A percentile compares a stretch with the other conserved stretches of the same genome.
These are phyloP conservation scores for Pseudonitzschia pungens DNA, from an alignment of 108 stramenopile species.

Conservation along the genomic window DNA sequence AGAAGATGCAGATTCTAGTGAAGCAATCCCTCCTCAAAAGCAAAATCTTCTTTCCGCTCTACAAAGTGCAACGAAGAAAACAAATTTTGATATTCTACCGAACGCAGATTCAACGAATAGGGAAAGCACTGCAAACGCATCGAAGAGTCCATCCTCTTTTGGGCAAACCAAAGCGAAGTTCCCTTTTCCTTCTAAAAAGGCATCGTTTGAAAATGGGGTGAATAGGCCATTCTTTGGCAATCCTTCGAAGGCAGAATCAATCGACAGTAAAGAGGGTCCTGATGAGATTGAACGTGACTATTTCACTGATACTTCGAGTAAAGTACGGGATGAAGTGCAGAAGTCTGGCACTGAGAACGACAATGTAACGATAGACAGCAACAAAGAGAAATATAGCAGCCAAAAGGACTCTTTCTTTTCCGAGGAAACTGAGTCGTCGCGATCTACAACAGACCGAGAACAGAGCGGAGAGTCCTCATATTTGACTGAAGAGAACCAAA, in stretches of 20 bases:
- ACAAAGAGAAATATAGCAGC: not conserved
- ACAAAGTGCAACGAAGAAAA: too few species aligned
- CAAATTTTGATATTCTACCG: too few species aligned
- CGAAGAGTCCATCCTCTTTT: too few species aligned
- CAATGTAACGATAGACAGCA: not conserved
- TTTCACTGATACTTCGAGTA: conserved; percentile 3
- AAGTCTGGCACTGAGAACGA: not conserved
- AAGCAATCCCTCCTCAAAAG: not conserved
- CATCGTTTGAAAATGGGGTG: not conserved
- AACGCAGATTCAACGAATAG: too few species aligned
- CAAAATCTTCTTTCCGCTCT: not conserved
- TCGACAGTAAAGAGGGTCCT: not conserved
- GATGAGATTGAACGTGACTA: not conserved
- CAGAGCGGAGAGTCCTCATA: not conserved
- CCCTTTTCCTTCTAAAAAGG: not conserved
- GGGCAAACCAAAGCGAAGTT: not conserved
- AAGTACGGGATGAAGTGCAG: not conserved
- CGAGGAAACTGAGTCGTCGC: not conserved
- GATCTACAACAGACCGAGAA: not conserved
- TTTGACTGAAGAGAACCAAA: conserved; percentile 1
- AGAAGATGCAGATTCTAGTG: too few species aligned
- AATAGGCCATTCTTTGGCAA: too few species aligned
- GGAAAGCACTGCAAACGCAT: not conserved
- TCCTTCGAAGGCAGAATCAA: too few species aligned
- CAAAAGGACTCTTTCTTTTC: not conserved